Percentiles rank a stretch among this genome's conserved stretches.
phyloP scores from a whole-genome alignment of 495 filamentous ascomycete species.

The Penicillium pulvis region DNA sequence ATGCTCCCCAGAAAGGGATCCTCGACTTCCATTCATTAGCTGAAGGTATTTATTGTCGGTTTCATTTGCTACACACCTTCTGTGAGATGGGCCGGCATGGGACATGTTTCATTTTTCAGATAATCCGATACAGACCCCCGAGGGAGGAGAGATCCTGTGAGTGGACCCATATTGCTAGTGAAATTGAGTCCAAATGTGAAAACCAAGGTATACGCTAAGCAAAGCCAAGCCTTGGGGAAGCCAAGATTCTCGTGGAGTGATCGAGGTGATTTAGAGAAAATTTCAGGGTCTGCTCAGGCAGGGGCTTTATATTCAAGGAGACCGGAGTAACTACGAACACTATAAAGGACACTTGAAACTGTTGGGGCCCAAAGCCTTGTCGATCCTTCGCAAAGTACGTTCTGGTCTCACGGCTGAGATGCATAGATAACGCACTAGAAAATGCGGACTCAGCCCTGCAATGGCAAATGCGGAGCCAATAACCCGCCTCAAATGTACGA shows the following conservation, averaged over 20 bases:
- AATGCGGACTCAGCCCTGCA: neutral
- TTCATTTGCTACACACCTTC: neutral
- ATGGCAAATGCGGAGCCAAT: too few relatives aligned
- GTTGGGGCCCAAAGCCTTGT: neutral
- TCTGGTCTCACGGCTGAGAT: neutral
- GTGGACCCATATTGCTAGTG: conserved; percentile 5
- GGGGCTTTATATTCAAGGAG: neutral
- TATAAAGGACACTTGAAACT: neutral
- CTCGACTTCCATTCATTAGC: conserved; percentile 10
- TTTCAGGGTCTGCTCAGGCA: neutral
- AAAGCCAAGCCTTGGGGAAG: neutral
- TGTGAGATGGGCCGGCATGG: conserved; percentile 8
- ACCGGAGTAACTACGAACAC: too few relatives aligned
- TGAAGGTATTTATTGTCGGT: neutral
- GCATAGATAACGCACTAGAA: neutral
- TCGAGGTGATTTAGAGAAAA: neutral
- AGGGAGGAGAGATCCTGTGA: neutral
- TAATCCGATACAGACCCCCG: neutral
- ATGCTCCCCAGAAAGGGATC: conserved; percentile 19
- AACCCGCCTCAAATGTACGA: neutral
- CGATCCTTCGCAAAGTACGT: neutral
- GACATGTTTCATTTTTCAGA: conserved; percentile 7
- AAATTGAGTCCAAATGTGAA: neutral
- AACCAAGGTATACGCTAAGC: neutral
- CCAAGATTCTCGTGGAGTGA: neutral